A percentile compares a stretch with the other conserved stretches of the same genome.
These are phyloP conservation scores for Nowakowskiella sp. DNA, from an alignment of 192 early-diverging fungal genomes.

Conservation along the genomic window DNA sequence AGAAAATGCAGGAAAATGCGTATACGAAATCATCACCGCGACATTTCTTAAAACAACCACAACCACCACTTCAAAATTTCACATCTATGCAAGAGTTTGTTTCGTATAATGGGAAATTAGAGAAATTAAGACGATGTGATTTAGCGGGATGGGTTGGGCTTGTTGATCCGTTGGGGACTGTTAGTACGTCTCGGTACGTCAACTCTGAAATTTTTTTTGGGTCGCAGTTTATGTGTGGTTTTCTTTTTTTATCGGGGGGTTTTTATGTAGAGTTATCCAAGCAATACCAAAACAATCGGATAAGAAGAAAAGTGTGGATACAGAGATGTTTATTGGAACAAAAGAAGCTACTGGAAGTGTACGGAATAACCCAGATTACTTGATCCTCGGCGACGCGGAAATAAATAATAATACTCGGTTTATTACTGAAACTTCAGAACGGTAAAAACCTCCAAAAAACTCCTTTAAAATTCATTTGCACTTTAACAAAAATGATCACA, in stretches of 20 bases:
- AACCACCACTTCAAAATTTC: background rate
- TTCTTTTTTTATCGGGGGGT: background rate
- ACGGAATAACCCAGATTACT: slow-evolving; percentile 31
- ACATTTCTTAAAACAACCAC: slow-evolving; percentile 16
- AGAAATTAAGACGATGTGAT: slow-evolving; percentile 8
- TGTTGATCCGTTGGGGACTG: slow-evolving; percentile 9
- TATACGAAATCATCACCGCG: slow-evolving; percentile 30
- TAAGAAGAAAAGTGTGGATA: background rate
- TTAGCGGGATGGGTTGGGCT: slow-evolving; percentile 22
- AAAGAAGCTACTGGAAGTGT: slow-evolving; percentile 40
- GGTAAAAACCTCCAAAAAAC: too few relatives aligned
- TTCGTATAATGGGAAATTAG: background rate
- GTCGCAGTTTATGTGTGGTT: background rate
- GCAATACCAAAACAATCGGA: slow-evolving; percentile 16
- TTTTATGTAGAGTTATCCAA: slow-evolving; percentile 19
- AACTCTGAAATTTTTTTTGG: background rate
- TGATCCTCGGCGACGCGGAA: slow-evolving; percentile 11
- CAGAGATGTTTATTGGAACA: slow-evolving; percentile 7
- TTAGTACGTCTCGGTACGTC: slow-evolving; percentile 28
- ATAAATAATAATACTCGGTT: slow-evolving; percentile 15
- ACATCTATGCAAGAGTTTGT: background rate
- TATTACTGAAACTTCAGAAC: slow-evolving; percentile 27
- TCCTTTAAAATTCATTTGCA: too few relatives aligned
- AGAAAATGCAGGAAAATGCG: slow-evolving; percentile 19
- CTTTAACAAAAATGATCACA: too few relatives aligned